A percentile compares a stretch with the other conserved stretches of the same genome.
phyloP scores from a whole-genome alignment of 495 filamentous ascomycete species.

The Trichoderma erinaceum region DNA sequence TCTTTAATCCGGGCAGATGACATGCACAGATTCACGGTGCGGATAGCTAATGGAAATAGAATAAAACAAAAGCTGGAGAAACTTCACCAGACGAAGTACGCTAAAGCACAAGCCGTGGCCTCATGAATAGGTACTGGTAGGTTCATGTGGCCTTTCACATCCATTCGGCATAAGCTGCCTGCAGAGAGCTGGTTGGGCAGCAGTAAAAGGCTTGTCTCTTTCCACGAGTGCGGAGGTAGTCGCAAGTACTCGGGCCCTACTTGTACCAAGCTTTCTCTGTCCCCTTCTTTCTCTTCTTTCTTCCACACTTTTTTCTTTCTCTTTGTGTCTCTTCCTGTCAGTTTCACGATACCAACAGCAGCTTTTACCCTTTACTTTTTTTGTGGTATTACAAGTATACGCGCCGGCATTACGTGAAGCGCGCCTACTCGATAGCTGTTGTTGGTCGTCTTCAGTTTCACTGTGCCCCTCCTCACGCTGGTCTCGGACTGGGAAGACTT shows the following conservation, averaged over 20 bases:
- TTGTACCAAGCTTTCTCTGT: background rate
- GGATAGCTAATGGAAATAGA: too few species aligned
- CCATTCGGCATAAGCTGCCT: background rate
- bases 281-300: background rate
- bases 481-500: too few species aligned
- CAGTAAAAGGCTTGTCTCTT: background rate
- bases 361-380: background rate
- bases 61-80: too few species aligned
- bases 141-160: too few species aligned
- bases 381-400: background rate
- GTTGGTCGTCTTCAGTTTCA: background rate
- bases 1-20: too few species aligned
- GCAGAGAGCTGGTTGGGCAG: slow-evolving; percentile 3
- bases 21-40: too few species aligned
- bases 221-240: background rate
- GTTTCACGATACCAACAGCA: background rate
- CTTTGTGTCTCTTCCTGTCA: background rate
- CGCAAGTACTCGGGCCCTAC: too few species aligned
- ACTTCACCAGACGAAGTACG: too few species aligned
- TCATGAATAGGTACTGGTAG: too few species aligned
- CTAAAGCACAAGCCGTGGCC: too few species aligned
- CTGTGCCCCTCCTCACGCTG: background rate
- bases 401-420: background rate
- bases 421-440: background rate
- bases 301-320: background rate